These are phyloP conservation scores for Pilobolus umbonatus DNA, from an alignment of 192 early-diverging fungal genomes.

Conservation along the genomic window DNA sequence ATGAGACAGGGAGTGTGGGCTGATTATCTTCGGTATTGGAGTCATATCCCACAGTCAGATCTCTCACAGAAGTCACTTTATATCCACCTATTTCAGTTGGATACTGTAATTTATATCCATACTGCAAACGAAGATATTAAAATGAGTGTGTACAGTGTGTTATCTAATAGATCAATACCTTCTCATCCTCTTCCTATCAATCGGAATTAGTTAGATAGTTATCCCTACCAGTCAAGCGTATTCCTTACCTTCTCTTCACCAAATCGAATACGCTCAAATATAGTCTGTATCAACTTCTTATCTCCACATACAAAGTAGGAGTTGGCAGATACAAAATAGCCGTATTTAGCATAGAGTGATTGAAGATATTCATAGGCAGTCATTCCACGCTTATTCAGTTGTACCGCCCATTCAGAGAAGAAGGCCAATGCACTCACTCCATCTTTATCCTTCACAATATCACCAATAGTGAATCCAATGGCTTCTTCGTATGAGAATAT, in stretches of 20 bases:
- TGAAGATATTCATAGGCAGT: constrained; percentile 68
- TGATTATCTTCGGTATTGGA: constrained; percentile 54
- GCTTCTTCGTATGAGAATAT: constrained; percentile 94
- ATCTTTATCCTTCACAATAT: constrained; percentile 87
- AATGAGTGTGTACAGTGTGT: too few species aligned
- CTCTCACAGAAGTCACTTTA: constrained; percentile 69
- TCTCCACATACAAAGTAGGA: constrained; percentile 86
- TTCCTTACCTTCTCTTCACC: constrained; percentile 41
- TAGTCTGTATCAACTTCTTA: constrained; percentile 56
- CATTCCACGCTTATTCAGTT: constrained; percentile 58
- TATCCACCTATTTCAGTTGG: constrained; percentile 65
- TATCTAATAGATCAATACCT: not conserved
- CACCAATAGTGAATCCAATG: constrained; percentile 81
- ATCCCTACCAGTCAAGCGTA: not conserved
- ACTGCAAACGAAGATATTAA: constrained; percentile 11
- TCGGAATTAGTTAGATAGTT: not conserved
- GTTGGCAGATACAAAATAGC: constrained; percentile 82
- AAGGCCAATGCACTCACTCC: constrained; percentile 79
- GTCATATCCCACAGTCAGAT: constrained; percentile 88
- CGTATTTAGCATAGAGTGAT: constrained; percentile 69
- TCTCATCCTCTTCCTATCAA: not conserved
- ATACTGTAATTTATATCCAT: constrained; percentile 55
- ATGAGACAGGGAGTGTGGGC: constrained; percentile 70
- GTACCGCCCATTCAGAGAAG: constrained; percentile 72
- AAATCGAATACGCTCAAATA: constrained; percentile 83